Base-by-base conservation (phyloP, 192 early-diverging fungal genomes). In the Coemansia umbellata region DNA sequence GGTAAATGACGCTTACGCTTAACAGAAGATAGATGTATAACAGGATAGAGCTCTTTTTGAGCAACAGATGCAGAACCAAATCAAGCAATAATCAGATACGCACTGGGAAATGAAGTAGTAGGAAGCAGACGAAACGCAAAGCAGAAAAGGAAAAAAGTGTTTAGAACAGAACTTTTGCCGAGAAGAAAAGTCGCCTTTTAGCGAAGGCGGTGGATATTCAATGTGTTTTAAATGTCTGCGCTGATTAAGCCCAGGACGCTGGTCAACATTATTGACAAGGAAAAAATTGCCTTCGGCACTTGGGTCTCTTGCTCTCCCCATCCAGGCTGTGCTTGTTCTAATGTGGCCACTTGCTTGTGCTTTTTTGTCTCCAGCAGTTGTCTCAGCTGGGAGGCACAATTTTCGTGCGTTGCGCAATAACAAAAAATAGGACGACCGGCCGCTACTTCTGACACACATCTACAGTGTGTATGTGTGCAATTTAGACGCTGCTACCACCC, bases 161-260 rank as follows among this genome's bases (percentile, higher is more conserved):
- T 26, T 32, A 18, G 22, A 14, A 17, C 31, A 51, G 13, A 24
- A 24, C 3, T 24, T 33, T 21, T 32, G 33, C 22, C 17, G 50
- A 22, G 33, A 24, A 24, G 50, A 36, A 18, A 24, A 37, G 37
- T 9, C 8, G 23, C 13, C 31, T 48, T 40, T 47, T 28, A 27
- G 36, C 18, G 36, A 49, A 41, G 17, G 37, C 23, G 24, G 55
- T 40, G 55, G 55, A 58, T n/a, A 13, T 24, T 28, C 36, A 9
- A 49, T 40, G 55, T 23, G 28, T 49, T 58, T 40, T 58, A 58
- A 58, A 58, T 49, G 31, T 30, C 24, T 37, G 47, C 44, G 26
- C 28, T 47, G 43, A 33, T 47, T 26, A 18, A 28, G 53, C 27
- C 42, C 53, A 54, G 35, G 37, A 18, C 35, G 37, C 40, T 37